phyloP scores from a whole-genome alignment of 1,284 basidiomycete species.

The Ceratobasidium theobromae region DNA sequence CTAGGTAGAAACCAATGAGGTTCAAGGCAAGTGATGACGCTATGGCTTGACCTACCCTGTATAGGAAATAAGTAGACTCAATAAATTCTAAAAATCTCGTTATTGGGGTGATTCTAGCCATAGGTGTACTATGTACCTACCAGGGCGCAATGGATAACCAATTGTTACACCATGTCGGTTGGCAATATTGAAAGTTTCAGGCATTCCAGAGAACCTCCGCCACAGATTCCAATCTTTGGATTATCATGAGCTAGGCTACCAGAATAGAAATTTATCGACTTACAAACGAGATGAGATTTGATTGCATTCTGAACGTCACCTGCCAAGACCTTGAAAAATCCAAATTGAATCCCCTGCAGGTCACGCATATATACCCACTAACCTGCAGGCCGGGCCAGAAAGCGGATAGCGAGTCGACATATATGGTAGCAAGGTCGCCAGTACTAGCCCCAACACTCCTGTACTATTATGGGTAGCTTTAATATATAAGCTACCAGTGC shows the following conservation, averaged over 20 bases:
- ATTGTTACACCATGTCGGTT: constrained; percentile 70
- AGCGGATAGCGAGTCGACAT: constrained; percentile 81
- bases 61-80: constrained; percentile 93
- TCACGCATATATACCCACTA: background rate
- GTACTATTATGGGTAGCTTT: constrained; percentile 54
- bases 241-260: background rate
- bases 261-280: constrained; percentile 39
- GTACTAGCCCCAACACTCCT: constrained; percentile 76
- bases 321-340: constrained; percentile 71
- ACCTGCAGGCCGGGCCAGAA: constrained; percentile 78
- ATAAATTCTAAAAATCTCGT: constrained; percentile 64
- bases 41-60: constrained; percentile 61
- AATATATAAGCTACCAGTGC: background rate
- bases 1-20: constrained; percentile 47
- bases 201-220: constrained; percentile 79
- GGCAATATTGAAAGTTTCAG: constrained; percentile 85
- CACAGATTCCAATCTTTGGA: constrained; percentile 83
- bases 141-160: constrained; percentile 83
- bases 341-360: constrained; percentile 32
- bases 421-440: constrained; percentile 67
- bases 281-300: constrained; percentile 79
- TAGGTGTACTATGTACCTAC: constrained; percentile 43
- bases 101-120: constrained; percentile 12
- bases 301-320: constrained; percentile 90
- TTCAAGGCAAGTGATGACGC: background rate